A percentile compares a stretch with the other conserved stretches of the same genome.
These are phyloP conservation scores for Trypanosoma melophagium DNA, from an alignment of 208 protist species.

Conservation along the genomic window DNA sequence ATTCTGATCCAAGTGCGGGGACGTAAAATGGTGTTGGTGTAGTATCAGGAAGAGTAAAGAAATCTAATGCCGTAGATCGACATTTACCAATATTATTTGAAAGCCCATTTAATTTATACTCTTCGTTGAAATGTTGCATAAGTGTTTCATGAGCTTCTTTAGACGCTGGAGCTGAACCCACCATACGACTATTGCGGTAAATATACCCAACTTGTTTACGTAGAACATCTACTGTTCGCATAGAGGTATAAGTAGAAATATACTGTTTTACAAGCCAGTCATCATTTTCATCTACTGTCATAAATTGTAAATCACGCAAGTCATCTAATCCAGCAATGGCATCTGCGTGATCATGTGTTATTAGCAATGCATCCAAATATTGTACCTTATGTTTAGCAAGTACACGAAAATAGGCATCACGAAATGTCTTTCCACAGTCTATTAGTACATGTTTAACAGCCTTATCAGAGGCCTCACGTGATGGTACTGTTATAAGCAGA, in stretches of 20 bases:
- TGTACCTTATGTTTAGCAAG: conserved; percentile 59
- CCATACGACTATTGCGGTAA: conserved; percentile 60
- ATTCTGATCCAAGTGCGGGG: conserved; percentile 34
- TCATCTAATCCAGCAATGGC: conserved; percentile 86
- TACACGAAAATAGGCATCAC: conserved; percentile 85
- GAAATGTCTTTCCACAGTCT: conserved; percentile 91
- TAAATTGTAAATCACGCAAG: conserved; percentile 84
- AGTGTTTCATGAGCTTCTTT: conserved; percentile 25
- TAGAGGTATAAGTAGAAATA: conserved; percentile 71
- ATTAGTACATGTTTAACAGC: conserved; percentile 67
- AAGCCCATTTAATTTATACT: conserved; percentile 5
- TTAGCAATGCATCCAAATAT: conserved; percentile 70
- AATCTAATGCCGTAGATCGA: conserved; percentile 77
- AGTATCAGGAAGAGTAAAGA: conserved; percentile 59
- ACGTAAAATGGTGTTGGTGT: conserved; percentile 46
- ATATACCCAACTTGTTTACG: conserved; percentile 65
- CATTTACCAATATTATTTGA: conserved; percentile 78
- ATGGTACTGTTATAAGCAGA: conserved; percentile 68
- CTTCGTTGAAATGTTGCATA: conserved; percentile 7
- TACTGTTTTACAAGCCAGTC: conserved; percentile 71
- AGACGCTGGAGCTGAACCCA: conserved; percentile 37
- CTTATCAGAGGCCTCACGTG: conserved; percentile 27
- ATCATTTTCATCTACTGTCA: conserved; percentile 42
- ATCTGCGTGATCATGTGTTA: conserved; percentile 89
- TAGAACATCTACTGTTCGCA: conserved; percentile 43